Base-by-base conservation (phyloP, 495 filamentous ascomycete genomes). In the Annulohypoxylon bovei region DNA sequence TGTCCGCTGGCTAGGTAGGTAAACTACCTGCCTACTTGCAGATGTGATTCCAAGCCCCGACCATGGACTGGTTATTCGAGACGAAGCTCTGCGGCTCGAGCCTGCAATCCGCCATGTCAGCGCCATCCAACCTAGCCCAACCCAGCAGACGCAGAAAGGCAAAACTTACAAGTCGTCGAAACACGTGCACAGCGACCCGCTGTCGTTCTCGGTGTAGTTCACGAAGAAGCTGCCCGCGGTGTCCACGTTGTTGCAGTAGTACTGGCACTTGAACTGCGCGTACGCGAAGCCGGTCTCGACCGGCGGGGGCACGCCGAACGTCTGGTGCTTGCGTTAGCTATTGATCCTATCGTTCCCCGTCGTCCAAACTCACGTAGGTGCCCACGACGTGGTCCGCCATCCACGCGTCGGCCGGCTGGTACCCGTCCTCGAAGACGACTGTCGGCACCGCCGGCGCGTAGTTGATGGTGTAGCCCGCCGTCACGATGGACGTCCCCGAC, bases 231-330 rank as follows among this genome's bases (percentile, higher is more conserved):
- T 75, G 6, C 65, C 44, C 23, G 62, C 6, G 50, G 9, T 23
- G 12, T 49, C 52, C 44, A 40, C 39, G 14, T 56, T 57, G 30
- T 66, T 58, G 69, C 75, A 76, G 75, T 72, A 76, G 61, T 88
- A 87, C 80, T 97, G 93, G 79, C 92, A 95, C 70, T 93, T 86
- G 68, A 83, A 87, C 75, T 97, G 92, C 6, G 90, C 90, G 62
- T 88, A 85, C 71, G 96, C 93, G 63, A 97, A 82, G 2, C 88
- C 86, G 67, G 72, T 65, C 35, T 70, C 75, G 37, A 73, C 50
- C 11, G 75, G 75, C 0, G 6, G 0, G 0, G 75, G 72, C 4
- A 68, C 75, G 25, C 75, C 75, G 49, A 76, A 76, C 39, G 75
- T 72, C 75, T 72, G 14, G 59, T 11, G n/a, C n/a, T 8, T 25